phyloP scores from a whole-genome alignment of 306 rosid species.

The Acmispon strigosus region DNA sequence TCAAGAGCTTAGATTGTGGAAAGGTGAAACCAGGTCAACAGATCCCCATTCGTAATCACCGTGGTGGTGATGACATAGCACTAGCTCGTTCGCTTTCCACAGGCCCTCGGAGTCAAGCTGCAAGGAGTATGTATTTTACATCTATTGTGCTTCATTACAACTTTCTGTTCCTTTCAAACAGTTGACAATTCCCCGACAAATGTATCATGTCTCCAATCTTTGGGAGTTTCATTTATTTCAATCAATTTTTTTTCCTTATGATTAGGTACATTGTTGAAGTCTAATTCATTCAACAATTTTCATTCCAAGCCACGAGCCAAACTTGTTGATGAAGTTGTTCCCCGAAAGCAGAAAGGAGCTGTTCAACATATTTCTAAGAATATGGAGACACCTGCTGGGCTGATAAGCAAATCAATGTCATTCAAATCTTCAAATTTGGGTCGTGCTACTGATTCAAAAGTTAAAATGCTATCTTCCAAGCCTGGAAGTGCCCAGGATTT shows the following conservation, averaged over 20 bases:
- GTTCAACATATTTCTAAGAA: slow-evolving; percentile 52
- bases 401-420: slow-evolving; percentile 58
- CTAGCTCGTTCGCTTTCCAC: slow-evolving; percentile 36
- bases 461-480: slow-evolving; percentile 55
- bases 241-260: slow-evolving; percentile 3
- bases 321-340: slow-evolving; percentile 58
- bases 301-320: slow-evolving; percentile 63
- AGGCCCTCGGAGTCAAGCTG: slow-evolving; percentile 37
- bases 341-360: slow-evolving; percentile 51
- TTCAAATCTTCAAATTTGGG: slow-evolving; percentile 51
- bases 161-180: neutral
- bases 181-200: neutral
- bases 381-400: slow-evolving; percentile 43
- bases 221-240: neutral
- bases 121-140: slow-evolving; percentile 39
- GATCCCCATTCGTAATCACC: slow-evolving; percentile 31
- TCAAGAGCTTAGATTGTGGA: slow-evolving; percentile 57
- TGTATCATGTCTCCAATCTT: slow-evolving; percentile 9
- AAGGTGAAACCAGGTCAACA: slow-evolving; percentile 42
- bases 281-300: slow-evolving; percentile 56
- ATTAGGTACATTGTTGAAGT: slow-evolving; percentile 62
- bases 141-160: neutral
- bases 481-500: slow-evolving; percentile 39
- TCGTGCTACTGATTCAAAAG: slow-evolving; percentile 60
- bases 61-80: slow-evolving; percentile 31